Conservation (phyloP, 2,329 filamentous ascomycete genomes). For the Microcyclospora tardicrescens region DNA sequence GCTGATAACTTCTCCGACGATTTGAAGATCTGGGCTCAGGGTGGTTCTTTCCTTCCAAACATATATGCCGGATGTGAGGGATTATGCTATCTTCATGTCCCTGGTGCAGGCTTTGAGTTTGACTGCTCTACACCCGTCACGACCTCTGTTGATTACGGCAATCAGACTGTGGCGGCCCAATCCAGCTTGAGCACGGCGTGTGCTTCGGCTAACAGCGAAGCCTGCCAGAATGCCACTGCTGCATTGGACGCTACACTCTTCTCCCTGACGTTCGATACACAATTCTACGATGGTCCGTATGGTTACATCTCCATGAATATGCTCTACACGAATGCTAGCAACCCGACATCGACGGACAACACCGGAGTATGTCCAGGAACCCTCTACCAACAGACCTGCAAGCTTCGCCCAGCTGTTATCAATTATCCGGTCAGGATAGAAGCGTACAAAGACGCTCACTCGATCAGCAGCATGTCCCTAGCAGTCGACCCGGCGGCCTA, state of each 20-base stretch:
- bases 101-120: conserved; percentile 12
- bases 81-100: conserved; percentile 7
- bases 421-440: conserved; percentile 11
- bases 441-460: conserved; percentile 5
- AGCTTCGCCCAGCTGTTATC: conserved; percentile 11
- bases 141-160: conserved; percentile 7
- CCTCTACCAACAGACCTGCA: conserved; percentile 6
- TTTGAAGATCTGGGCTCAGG: conserved; percentile 1
- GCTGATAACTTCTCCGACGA: background rate
- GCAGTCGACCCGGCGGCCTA: conserved; percentile 1
- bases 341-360: background rate
- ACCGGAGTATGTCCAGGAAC: background rate
- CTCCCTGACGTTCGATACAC: conserved; percentile 3
- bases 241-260: conserved; percentile 5
- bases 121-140: conserved; percentile 7
- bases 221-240: conserved; percentile 1
- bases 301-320: conserved; percentile 9
- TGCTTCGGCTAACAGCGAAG: background rate
- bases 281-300: conserved; percentile 1
- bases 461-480: conserved; percentile 5
- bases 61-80: conserved; percentile 7
- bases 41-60: background rate
- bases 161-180: background rate
- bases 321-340: conserved; percentile 2
- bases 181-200: background rate